These are phyloP conservation scores for Pterocarpus santalinus DNA, from an alignment of 306 rosid genomes.

Conservation along the genomic window DNA sequence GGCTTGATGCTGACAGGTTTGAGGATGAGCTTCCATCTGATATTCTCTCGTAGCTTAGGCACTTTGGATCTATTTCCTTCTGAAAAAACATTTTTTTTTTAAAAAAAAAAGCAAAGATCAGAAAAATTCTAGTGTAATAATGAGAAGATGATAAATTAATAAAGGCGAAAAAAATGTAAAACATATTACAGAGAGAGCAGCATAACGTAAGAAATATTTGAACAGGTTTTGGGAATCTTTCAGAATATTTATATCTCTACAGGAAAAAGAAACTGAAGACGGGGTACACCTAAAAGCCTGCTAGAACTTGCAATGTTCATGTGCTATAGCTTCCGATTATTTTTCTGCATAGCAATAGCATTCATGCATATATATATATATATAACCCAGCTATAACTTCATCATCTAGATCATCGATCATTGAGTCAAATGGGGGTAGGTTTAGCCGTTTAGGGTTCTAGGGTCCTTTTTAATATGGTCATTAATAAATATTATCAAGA, in stretches of 20 bases:
- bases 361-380: constrained; percentile 14
- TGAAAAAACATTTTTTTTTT: constrained; percentile 5
- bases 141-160: constrained; percentile 29
- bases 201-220: constrained; percentile 37
- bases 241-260: constrained; percentile 57
- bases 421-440: constrained; percentile 51
- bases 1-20: constrained; percentile 78
- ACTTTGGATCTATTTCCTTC: constrained; percentile 83
- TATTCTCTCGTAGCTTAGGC: constrained; percentile 79
- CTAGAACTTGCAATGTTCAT: constrained; percentile 56
- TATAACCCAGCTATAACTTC: constrained; percentile 9
- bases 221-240: constrained; percentile 57
- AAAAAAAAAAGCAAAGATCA: neutral
- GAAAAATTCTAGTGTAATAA: neutral
- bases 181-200: neutral
- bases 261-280: constrained; percentile 56
- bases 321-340: constrained; percentile 48
- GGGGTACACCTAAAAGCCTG: constrained; percentile 66
- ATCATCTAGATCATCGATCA: constrained; percentile 35
- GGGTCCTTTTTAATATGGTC: constrained; percentile 38
- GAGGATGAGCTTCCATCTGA: constrained; percentile 90
- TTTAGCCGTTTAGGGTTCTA: constrained; percentile 50
- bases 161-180: neutral
- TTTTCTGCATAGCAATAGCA: constrained; percentile 39
- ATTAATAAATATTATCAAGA: constrained; percentile 44